phyloP scores from a whole-genome alignment of 441 rosid species.

The Gossypium gossypioides region DNA sequence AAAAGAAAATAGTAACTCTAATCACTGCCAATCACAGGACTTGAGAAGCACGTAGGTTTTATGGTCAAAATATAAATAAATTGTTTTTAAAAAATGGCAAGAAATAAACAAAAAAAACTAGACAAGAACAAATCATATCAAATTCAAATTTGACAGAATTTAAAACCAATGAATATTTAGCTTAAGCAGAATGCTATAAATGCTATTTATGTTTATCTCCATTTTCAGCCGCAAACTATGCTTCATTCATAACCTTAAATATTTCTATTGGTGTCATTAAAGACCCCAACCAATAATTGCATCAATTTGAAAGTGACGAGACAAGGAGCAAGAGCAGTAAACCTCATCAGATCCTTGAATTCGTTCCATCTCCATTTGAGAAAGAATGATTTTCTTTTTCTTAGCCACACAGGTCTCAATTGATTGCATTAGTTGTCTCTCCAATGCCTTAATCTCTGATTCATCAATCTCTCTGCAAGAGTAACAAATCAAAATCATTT shows the following conservation, averaged over 20 bases:
- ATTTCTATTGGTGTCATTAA: background rate
- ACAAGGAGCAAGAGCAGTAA: slow-evolving; percentile 14
- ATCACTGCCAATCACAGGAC: background rate
- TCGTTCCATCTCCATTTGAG: slow-evolving; percentile 84
- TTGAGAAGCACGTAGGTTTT: background rate
- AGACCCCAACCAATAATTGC: background rate
- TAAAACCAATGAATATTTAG: background rate
- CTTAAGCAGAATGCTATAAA: background rate
- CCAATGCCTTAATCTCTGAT: slow-evolving; percentile 81
- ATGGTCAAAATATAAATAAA: background rate
- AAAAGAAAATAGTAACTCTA: background rate
- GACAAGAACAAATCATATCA: background rate
- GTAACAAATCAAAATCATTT: slow-evolving; percentile 18
- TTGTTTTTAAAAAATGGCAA: background rate
- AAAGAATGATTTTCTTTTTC: slow-evolving; percentile 85
- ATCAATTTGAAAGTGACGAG: slow-evolving; percentile 10
- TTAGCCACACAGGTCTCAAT: slow-evolving; percentile 80
- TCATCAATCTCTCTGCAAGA: slow-evolving; percentile 78
- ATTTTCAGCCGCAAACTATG: background rate
- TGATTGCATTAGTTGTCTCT: slow-evolving; percentile 94
- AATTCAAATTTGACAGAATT: background rate
- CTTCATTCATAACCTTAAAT: slow-evolving; percentile 1
- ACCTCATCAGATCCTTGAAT: slow-evolving; percentile 89
- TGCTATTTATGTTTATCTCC: background rate
- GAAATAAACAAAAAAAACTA: background rate